Percentiles rank a stretch among this genome's conserved stretches.
Evolutionary conservation across 257 asterid genomes (phyloP).

Genomic region (Przewalskia tangutica): DNA sequence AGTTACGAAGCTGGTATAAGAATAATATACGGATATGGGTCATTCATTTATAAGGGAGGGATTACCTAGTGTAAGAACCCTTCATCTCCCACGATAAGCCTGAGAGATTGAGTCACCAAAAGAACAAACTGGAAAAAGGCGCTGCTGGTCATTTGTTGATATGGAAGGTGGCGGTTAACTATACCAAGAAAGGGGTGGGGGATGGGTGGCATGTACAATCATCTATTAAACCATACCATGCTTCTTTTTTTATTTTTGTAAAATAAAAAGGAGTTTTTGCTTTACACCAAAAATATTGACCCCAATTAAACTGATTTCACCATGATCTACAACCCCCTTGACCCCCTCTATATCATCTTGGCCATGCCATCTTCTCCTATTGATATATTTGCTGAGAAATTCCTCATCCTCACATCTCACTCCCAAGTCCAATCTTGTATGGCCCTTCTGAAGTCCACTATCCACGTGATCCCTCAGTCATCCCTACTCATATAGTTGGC

Average conservation of each 20-base stretch:
- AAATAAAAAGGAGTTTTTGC: background rate
- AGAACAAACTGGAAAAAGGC: background rate
- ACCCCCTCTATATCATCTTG: background rate
- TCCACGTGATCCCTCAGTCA: background rate
- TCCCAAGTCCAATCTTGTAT: background rate
- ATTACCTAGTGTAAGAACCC: background rate
- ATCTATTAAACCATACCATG: background rate
- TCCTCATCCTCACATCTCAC: background rate
- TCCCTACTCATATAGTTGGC: background rate
- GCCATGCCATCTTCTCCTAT: background rate
- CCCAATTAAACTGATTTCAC: background rate
- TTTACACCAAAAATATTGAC: background rate
- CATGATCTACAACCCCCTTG: background rate
- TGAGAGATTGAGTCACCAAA: background rate
- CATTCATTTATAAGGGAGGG: background rate
- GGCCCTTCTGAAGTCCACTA: background rate
- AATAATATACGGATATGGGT: background rate
- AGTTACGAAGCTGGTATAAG: background rate
- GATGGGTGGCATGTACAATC: background rate
- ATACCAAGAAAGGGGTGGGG: background rate
- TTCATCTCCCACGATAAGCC: background rate
- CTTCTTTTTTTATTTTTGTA: background rate
- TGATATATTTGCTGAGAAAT: background rate
- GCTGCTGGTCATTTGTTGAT: background rate
- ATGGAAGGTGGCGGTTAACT: background rate